A percentile compares a stretch with the other conserved stretches of the same genome.
Evolutionary conservation across 768 basidiomycete genomes (phyloP).

Genomic region (Naganishia onofrii): DNA sequence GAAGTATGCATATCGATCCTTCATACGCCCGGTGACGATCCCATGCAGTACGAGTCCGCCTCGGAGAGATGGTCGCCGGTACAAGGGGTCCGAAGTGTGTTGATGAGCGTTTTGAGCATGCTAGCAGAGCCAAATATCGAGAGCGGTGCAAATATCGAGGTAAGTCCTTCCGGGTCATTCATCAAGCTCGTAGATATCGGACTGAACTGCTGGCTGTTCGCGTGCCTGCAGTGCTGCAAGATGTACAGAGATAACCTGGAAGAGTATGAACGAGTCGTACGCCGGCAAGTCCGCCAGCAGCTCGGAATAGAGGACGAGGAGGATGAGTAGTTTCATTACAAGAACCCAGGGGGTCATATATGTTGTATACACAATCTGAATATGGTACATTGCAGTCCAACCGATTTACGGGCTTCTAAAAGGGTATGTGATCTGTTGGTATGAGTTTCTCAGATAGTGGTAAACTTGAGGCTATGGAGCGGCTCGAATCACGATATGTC

Average conservation of each 20-base stretch:
- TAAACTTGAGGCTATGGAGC: not conserved
- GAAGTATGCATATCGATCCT: slow-evolving; percentile 97
- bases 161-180: slow-evolving; percentile 27
- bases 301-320: slow-evolving; percentile 58
- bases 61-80: slow-evolving; percentile 99
- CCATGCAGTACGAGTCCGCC: slow-evolving; percentile 81
- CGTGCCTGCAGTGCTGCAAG: slow-evolving; percentile 74
- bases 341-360: not conserved
- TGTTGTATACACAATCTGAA: slow-evolving; percentile 4
- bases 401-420: not conserved
- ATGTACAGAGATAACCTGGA: slow-evolving; percentile 82
- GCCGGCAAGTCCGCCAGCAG: slow-evolving; percentile 78
- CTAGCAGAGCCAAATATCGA: slow-evolving; percentile 98
- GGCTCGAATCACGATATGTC: not conserved
- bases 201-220: slow-evolving; percentile 36
- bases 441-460: not conserved
- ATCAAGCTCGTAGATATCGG: not conserved
- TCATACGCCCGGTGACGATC: slow-evolving; percentile 69
- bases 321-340: slow-evolving; percentile 5
- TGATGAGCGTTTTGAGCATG: slow-evolving; percentile 95
- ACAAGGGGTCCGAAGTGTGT: slow-evolving; percentile 94
- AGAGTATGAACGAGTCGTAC: slow-evolving; percentile 84
- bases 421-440: not conserved
- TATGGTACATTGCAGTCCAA: not conserved
- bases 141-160: slow-evolving; percentile 83